phyloP scores from a whole-genome alignment of 129 eudicot genomes.

The Artemisia tridentata region DNA sequence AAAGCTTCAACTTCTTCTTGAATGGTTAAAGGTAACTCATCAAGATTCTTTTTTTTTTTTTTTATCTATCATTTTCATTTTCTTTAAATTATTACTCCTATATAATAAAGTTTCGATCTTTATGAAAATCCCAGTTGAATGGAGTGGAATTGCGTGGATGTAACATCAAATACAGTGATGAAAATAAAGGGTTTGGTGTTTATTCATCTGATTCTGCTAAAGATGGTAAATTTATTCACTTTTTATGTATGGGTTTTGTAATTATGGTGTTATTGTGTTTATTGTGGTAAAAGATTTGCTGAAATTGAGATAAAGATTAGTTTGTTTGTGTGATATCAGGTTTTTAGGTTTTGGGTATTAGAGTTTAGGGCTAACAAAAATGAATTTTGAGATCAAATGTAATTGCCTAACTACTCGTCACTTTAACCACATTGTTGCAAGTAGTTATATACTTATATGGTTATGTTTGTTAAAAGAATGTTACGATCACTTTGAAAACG shows the following conservation, averaged over 20 bases:
- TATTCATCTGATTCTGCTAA: slow-evolving; percentile 48
- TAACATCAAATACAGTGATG: slow-evolving; percentile 68
- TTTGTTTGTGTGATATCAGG: neutral
- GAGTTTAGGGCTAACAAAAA: neutral
- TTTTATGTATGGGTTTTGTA: too few relatives aligned
- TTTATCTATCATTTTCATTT: slow-evolving; percentile 2
- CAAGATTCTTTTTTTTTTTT: neutral
- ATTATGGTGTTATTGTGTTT: neutral
- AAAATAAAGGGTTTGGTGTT: slow-evolving; percentile 77
- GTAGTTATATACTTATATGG: neutral
- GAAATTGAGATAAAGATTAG: neutral
- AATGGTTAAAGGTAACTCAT: slow-evolving; percentile 77
- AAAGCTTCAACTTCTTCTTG: slow-evolving; percentile 65
- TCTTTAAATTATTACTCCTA: too few relatives aligned
- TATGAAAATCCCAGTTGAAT: slow-evolving; percentile 52
- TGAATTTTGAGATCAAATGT: neutral
- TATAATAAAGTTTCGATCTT: slow-evolving; percentile 6
- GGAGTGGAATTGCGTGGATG: slow-evolving; percentile 87
- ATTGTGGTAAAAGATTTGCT: slow-evolving; percentile 9
- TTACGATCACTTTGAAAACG: neutral
- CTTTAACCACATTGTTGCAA: neutral
- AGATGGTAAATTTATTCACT: slow-evolving; percentile 50
- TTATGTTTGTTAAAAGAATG: neutral
- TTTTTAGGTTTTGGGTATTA: neutral
- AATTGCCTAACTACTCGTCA: neutral